Evolutionary conservation across 2,329 filamentous ascomycete genomes (phyloP).

Genomic region (Fusarium sp.): DNA sequence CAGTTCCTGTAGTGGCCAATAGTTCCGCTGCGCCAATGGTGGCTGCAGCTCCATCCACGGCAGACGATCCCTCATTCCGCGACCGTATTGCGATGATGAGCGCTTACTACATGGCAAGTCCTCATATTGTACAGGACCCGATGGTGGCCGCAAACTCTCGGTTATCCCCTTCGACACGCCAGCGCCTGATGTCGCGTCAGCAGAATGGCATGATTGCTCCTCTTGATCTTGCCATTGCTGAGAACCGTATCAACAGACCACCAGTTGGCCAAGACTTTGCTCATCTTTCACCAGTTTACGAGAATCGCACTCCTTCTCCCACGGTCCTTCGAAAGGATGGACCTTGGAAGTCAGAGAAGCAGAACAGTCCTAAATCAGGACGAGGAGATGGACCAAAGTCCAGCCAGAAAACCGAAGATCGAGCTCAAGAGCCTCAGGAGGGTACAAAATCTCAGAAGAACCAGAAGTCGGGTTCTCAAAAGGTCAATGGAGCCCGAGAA

Average conservation of each 20-base stretch:
- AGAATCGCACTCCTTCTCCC: slow-evolving; percentile 76
- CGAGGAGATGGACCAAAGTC: slow-evolving; percentile 33
- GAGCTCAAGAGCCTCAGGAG: slow-evolving; percentile 41
- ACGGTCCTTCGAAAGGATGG: slow-evolving; percentile 65
- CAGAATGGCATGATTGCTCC: slow-evolving; percentile 63
- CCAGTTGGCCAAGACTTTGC: slow-evolving; percentile 53
- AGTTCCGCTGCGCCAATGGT: slow-evolving; percentile 43
- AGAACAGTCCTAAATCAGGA: slow-evolving; percentile 31
- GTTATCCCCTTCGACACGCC: slow-evolving; percentile 48
- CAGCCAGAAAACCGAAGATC: slow-evolving; percentile 38
- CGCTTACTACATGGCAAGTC: slow-evolving; percentile 42
- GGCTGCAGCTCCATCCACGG: slow-evolving; percentile 29
- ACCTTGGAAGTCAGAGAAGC: slow-evolving; percentile 42
- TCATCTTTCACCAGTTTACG: slow-evolving; percentile 77
- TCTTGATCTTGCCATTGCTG: slow-evolving; percentile 63
- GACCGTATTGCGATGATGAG: slow-evolving; percentile 55
- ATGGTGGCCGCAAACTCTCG: slow-evolving; percentile 41
- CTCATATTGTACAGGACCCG: slow-evolving; percentile 46
- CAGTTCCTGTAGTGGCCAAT: slow-evolving; percentile 49
- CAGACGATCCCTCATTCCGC: slow-evolving; percentile 53
- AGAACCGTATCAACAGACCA: slow-evolving; percentile 51
- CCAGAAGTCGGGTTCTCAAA: slow-evolving; percentile 43
- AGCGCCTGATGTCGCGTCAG: slow-evolving; percentile 52
- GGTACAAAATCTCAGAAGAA: slow-evolving; percentile 37
- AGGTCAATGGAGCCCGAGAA: slow-evolving; percentile 55